phyloP scores from a whole-genome alignment of 352 stramenopile species.

The Phytophthora litchii region DNA sequence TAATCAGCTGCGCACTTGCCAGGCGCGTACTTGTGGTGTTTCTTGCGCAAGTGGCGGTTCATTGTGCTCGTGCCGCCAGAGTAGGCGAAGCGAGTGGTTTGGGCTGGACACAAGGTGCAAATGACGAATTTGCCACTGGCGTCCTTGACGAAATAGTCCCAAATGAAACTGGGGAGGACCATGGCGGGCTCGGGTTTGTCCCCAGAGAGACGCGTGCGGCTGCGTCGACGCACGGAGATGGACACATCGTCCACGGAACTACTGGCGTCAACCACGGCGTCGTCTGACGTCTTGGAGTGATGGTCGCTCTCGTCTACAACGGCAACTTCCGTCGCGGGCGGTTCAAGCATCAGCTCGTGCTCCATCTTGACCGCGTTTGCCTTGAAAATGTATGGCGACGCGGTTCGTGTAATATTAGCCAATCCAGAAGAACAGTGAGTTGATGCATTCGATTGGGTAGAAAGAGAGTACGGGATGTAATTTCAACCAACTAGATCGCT shows the following conservation, averaged over 20 bases:
- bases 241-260: constrained; percentile 5
- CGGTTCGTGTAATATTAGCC: constrained; percentile 12
- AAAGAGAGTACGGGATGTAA: too few relatives aligned
- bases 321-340: constrained; percentile 2
- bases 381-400: constrained; percentile 29
- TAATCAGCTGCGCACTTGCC: constrained; percentile 81
- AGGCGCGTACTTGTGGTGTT: constrained; percentile 81
- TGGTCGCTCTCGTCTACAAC: constrained; percentile 8
- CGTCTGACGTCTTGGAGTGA: constrained; percentile 15
- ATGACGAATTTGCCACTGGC: constrained; percentile 78
- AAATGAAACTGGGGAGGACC: constrained; percentile 83
- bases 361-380: constrained; percentile 29
- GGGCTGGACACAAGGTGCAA: constrained; percentile 71
- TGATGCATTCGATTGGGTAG: too few relatives aligned
- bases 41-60: constrained; percentile 83
- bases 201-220: constrained; percentile 29
- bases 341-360: constrained; percentile 24
- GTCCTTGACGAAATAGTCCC: constrained; percentile 87
- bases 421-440: too few relatives aligned
- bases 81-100: constrained; percentile 79
- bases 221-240: constrained; percentile 20
- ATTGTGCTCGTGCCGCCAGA: constrained; percentile 85
- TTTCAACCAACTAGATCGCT: too few relatives aligned
- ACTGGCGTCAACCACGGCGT: background rate
- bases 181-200: constrained; percentile 69